Evolutionary conservation across 2,329 filamentous ascomycete genomes (phyloP).

Genomic region (Periglandula ipomoeae): DNA sequence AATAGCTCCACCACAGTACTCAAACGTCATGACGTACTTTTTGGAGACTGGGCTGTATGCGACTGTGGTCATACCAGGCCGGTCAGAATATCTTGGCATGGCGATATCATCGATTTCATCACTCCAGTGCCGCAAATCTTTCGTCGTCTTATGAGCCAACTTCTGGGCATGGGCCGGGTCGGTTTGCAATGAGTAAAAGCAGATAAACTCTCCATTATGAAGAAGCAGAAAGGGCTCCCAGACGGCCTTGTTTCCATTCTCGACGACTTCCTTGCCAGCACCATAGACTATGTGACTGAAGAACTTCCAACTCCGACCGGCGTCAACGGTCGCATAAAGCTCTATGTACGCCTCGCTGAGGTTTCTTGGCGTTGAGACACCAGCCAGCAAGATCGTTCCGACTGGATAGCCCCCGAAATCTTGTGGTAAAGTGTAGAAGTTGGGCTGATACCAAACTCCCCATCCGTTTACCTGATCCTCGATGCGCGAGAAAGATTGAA

Average conservation of each 20-base stretch:
- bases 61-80: neutral
- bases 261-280: neutral
- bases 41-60: neutral
- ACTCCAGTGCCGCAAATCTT: neutral
- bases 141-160: neutral
- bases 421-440: neutral
- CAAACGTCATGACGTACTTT: slow-evolving; percentile 1
- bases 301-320: neutral
- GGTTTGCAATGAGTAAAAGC: neutral
- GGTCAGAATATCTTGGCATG: neutral
- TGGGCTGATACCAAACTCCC: slow-evolving; percentile 1
- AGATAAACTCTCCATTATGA: neutral
- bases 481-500: neutral
- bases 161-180: neutral
- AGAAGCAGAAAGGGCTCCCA: neutral
- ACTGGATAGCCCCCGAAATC: neutral
- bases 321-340: neutral
- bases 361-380: neutral
- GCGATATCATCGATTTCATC: neutral
- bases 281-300: neutral
- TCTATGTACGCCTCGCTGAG: neutral
- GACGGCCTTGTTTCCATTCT: neutral
- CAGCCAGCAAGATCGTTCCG: neutral
- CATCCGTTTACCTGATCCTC: slow-evolving; percentile 1
- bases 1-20: slow-evolving; percentile 3